Conservation (phyloP, 2,329 filamentous ascomycete genomes). For the Fusarium pilosicola region DNA sequence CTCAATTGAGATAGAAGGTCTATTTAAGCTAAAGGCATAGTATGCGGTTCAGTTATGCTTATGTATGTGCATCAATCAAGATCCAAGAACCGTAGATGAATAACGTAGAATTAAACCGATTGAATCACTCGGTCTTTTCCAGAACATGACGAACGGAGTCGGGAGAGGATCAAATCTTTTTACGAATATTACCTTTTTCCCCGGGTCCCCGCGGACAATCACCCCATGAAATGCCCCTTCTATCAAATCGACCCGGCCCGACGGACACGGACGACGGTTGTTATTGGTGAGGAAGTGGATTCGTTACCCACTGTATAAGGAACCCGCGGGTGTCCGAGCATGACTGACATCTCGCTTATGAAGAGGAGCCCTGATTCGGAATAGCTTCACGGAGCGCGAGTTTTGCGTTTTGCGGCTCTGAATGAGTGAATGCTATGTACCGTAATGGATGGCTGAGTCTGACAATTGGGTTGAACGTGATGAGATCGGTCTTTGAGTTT, state of each 20-base stretch:
- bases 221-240: background rate
- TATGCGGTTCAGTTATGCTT: background rate
- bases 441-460: background rate
- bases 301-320: background rate
- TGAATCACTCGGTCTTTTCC: background rate
- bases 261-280: slow-evolving; percentile 8
- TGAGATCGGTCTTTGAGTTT: background rate
- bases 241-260: background rate
- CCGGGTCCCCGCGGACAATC: background rate
- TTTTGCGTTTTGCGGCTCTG: background rate
- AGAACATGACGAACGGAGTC: background rate
- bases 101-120: background rate
- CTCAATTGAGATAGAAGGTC: background rate
- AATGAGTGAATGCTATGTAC: background rate
- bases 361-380: slow-evolving; percentile 1
- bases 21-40: background rate
- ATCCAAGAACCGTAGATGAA: background rate
- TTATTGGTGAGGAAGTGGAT: background rate
- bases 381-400: background rate
- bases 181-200: background rate
- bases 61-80: background rate
- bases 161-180: background rate
- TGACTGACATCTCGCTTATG: slow-evolving; percentile 17
- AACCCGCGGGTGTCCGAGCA: slow-evolving; percentile 24
- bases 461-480: background rate